Evolutionary conservation across 202 grass and related monocot genomes (phyloP).

Genomic region (Panicum hallii): DNA sequence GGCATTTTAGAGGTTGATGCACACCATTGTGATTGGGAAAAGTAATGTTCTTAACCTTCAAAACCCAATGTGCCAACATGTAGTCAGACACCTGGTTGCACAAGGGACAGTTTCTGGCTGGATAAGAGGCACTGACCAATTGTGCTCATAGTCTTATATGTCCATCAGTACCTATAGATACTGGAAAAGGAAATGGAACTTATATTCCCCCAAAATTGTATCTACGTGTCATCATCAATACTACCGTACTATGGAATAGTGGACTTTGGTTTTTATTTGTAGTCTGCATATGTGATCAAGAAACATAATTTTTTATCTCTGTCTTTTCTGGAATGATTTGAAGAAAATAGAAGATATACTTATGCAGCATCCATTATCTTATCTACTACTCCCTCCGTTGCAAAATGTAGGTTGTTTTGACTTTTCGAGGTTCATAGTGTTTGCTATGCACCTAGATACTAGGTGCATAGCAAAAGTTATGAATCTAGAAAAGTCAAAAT

Average conservation of each 20-base stretch:
- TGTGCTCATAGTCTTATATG: background rate
- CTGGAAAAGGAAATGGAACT: background rate
- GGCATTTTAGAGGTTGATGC: background rate
- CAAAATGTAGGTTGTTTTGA: too few relatives aligned
- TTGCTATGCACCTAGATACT: too few relatives aligned
- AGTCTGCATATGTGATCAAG: background rate
- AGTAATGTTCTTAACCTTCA: conserved; percentile 4
- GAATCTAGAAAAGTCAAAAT: too few relatives aligned
- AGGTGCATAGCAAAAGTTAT: too few relatives aligned
- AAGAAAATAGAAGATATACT: conserved; percentile 6
- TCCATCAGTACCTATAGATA: background rate
- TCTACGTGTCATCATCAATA: background rate
- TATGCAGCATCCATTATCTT: background rate
- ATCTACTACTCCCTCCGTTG: background rate
- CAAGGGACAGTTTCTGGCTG: background rate
- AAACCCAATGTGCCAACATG: conserved; percentile 3
- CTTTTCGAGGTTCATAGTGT: too few relatives aligned
- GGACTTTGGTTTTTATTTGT: background rate
- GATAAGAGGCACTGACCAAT: conserved; percentile 12
- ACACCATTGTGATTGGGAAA: background rate
- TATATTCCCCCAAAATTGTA: background rate
- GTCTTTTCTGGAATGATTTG: conserved; percentile 8
- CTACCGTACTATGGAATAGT: background rate
- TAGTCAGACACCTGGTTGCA: background rate
- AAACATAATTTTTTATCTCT: conserved; percentile 5